Percentiles rank a stretch among this genome's conserved stretches.
phyloP scores from a whole-genome alignment of 306 rosid genomes.

The Abrus pulchellus region DNA sequence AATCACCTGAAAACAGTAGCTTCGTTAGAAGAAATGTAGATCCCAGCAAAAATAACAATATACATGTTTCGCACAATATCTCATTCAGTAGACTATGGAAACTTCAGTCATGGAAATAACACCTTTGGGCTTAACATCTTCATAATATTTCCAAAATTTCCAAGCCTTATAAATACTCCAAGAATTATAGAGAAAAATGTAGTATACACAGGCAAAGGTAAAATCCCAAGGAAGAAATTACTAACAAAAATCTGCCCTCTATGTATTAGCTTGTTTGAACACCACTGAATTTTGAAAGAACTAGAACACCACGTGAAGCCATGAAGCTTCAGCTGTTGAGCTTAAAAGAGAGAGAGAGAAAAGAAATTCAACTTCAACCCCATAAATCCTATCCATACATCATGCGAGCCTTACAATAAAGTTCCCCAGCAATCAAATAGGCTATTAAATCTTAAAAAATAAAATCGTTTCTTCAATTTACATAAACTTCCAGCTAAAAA shows the following conservation, averaged over 20 bases:
- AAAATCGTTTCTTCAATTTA: not conserved
- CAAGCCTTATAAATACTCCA: constrained; percentile 27
- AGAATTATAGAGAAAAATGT: constrained; percentile 27
- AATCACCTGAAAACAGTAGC: constrained; percentile 62
- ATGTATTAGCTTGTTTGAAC: constrained; percentile 19
- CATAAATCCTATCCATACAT: not conserved
- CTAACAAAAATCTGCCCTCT: constrained; percentile 9
- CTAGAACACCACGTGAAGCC: constrained; percentile 22
- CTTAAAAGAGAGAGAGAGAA: constrained; percentile 31
- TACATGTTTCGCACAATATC: constrained; percentile 23
- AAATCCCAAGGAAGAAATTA: constrained; percentile 23
- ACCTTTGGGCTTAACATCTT: constrained; percentile 15
- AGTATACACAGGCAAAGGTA: constrained; percentile 8
- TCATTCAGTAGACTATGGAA: constrained; percentile 36
- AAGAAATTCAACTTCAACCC: constrained; percentile 32
- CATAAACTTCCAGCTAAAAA: not conserved
- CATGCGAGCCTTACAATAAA: constrained; percentile 20
- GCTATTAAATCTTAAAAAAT: not conserved
- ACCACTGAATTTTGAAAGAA: not conserved
- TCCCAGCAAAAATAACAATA: constrained; percentile 36
- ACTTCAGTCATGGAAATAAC: not conserved
- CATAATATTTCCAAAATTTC: constrained; percentile 8
- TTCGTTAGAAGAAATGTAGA: constrained; percentile 50
- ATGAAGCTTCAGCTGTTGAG: constrained; percentile 39
- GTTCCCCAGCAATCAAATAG: not conserved